phyloP scores from a whole-genome alignment of 495 filamentous ascomycete genomes.

The Melanomma pulvis-pyrius region DNA sequence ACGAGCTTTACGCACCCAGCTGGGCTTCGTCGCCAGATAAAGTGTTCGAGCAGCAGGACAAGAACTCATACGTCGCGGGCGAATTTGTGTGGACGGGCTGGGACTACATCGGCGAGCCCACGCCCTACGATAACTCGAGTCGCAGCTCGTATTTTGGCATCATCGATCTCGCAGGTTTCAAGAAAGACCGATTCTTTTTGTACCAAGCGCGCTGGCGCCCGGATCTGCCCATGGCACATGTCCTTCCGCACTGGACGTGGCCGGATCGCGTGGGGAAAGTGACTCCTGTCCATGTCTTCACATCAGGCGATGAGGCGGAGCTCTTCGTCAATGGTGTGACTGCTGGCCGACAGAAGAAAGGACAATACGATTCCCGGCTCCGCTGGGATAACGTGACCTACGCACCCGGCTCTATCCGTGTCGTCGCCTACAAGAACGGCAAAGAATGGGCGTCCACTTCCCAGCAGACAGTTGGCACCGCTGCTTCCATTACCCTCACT shows the following conservation, averaged over 20 bases:
- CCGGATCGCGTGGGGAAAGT: constrained; percentile 49
- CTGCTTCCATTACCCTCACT: constrained; percentile 42
- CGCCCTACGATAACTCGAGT: constrained; percentile 46
- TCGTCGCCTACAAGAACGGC: constrained; percentile 51
- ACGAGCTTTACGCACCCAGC: constrained; percentile 50
- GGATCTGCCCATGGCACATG: constrained; percentile 48
- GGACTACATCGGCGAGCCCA: constrained; percentile 57
- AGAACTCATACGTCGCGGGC: constrained; percentile 49
- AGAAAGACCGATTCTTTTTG: constrained; percentile 54
- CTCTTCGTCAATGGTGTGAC: constrained; percentile 54
- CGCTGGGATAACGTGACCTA: constrained; percentile 54
- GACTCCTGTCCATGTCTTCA: constrained; percentile 55
- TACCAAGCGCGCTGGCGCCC: constrained; percentile 55
- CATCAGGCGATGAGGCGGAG: constrained; percentile 53
- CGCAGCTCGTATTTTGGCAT: constrained; percentile 55
- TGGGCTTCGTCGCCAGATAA: constrained; percentile 54
- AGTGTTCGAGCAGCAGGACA: constrained; percentile 53
- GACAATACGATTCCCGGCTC: constrained; percentile 48
- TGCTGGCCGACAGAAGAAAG: constrained; percentile 43
- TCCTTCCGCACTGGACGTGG: constrained; percentile 58
- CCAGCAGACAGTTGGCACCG: constrained; percentile 43
- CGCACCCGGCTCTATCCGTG: constrained; percentile 48
- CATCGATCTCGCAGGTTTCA: constrained; percentile 54
- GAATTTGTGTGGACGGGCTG: constrained; percentile 58
- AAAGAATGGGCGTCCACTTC: constrained; percentile 47